These are phyloP conservation scores for Microstegium vimineum DNA, from an alignment of 176 grass and related monocot genomes.

Conservation along the genomic window DNA sequence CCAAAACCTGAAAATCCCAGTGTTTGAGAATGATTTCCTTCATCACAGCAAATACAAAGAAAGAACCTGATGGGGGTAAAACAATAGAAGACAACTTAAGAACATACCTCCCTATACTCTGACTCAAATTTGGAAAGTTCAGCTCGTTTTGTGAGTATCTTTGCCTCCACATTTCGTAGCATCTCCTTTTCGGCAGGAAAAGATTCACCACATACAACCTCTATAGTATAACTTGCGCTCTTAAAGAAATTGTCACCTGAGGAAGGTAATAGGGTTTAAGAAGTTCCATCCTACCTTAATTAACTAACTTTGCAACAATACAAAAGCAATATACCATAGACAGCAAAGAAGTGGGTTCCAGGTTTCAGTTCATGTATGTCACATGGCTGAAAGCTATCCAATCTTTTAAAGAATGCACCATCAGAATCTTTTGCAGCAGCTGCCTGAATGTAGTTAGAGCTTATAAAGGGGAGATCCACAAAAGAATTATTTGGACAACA, in stretches of 20 bases:
- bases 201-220: slow-evolving; percentile 78
- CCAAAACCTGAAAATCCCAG: slow-evolving; percentile 55
- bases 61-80: neutral
- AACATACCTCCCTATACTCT: slow-evolving; percentile 83
- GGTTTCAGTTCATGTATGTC: slow-evolving; percentile 97
- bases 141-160: slow-evolving; percentile 83
- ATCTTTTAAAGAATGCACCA: slow-evolving; percentile 93
- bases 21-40: neutral
- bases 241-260: slow-evolving; percentile 98
- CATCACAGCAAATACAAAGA: neutral
- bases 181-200: slow-evolving; percentile 80
- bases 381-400: slow-evolving; percentile 96
- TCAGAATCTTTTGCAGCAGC: slow-evolving; percentile 76
- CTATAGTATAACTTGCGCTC: slow-evolving; percentile 89
- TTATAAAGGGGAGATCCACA: slow-evolving; percentile 7
- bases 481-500: slow-evolving; percentile 9
- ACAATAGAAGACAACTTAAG: neutral
- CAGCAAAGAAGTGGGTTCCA: slow-evolving; percentile 94
- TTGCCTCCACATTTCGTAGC: slow-evolving; percentile 69
- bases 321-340: slow-evolving; percentile 69
- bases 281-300: neutral
- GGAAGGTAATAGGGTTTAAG: slow-evolving; percentile 15
- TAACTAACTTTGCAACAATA: neutral
- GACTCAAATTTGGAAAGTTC: slow-evolving; percentile 95
- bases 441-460: slow-evolving; percentile 44